Evolutionary conservation across 2,329 filamentous ascomycete genomes (phyloP), one percentile per base, ranked within the genome.

Genomic region (Epichloe typhina): DNA sequence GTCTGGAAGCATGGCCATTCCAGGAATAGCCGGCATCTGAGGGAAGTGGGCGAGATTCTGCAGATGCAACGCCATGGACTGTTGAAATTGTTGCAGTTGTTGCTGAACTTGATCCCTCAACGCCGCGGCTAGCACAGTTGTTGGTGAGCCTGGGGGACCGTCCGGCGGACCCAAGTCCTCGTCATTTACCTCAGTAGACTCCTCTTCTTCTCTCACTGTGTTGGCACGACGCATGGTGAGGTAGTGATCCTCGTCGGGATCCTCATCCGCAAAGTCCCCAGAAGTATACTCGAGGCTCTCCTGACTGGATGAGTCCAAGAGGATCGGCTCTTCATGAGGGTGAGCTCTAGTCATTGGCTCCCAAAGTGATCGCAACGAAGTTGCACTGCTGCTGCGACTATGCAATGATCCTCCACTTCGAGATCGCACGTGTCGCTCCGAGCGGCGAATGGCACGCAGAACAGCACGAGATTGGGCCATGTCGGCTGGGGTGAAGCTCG

Each of bases 51-150:
- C 58, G 8, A 70, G 55, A 48, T 83, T 84, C 47, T 83, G 83
- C 58, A 87, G 72, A 44, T 82, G 76, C 64, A 82, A 70, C 37
- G 79, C 74, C 70, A 88, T 76, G 44, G 75, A 80, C 62, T 88
- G 82, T 61, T 89, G 87, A 59, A 90, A 75, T 52, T 89, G 82
- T 51, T 90, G 83, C 46, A 90, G 74, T 60, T 89, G 86, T 17
- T 82, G 76, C 26, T 82, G 75, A 19, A 91, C 67, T 52, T 90
- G 84, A 50, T 89, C 84, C 59, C 83, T 81, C 68, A 88, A 77
- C 13, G 83, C 84, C 46, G 80, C 73, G 60, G 88, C 77, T 45
- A 84, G 77, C 4, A 80, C 77, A 3, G 75, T 74, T 4, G 76
- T 73, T 2, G 82, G 79, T 2, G 80, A 78, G 17, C 74, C 73